A percentile compares a stretch with the other conserved stretches of the same genome.
phyloP scores from a whole-genome alignment of 2,329 filamentous ascomycete genomes.

The Fusarium marasasianum region DNA sequence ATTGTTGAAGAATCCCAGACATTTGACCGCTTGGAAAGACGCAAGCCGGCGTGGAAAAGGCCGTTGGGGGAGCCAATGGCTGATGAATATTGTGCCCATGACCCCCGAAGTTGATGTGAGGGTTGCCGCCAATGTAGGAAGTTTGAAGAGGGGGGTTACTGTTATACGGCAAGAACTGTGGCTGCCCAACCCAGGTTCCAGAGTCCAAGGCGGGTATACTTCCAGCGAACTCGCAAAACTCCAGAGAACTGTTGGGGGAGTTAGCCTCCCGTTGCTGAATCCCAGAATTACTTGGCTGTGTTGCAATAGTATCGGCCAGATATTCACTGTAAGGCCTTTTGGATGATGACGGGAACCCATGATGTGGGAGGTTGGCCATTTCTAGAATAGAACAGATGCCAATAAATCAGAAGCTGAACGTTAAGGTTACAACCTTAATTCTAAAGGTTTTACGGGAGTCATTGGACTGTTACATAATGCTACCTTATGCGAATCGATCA shows the following conservation, averaged over 20 bases:
- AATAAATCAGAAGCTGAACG: no score
- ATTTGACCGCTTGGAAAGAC: not conserved
- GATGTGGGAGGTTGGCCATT: not conserved
- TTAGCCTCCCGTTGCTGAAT: not conserved
- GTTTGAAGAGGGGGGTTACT: not conserved
- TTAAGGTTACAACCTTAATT: not conserved
- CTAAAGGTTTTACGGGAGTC: not conserved
- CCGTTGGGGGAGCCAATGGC: not conserved
- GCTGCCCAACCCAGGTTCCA: not conserved
- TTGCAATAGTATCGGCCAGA: not conserved
- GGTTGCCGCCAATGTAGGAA: not conserved
- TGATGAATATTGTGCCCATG: not conserved
- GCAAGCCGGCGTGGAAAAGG: not conserved
- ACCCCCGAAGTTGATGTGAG: not conserved
- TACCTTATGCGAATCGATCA: not conserved
- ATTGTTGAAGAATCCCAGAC: not conserved
- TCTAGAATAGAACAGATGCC: no score
- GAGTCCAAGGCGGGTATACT: not conserved
- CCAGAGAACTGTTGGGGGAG: not conserved
- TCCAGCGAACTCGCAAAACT: not conserved
- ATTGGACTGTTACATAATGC: not conserved
- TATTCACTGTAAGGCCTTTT: not conserved
- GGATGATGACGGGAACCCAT: not conserved
- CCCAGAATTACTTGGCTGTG: not conserved
- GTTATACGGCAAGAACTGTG: rapidly evolving